A percentile compares a stretch with the other conserved stretches of the same genome.
Evolutionary conservation across 495 filamentous ascomycete species (phyloP).

Genomic region (Aspergillus heteromorphus): DNA sequence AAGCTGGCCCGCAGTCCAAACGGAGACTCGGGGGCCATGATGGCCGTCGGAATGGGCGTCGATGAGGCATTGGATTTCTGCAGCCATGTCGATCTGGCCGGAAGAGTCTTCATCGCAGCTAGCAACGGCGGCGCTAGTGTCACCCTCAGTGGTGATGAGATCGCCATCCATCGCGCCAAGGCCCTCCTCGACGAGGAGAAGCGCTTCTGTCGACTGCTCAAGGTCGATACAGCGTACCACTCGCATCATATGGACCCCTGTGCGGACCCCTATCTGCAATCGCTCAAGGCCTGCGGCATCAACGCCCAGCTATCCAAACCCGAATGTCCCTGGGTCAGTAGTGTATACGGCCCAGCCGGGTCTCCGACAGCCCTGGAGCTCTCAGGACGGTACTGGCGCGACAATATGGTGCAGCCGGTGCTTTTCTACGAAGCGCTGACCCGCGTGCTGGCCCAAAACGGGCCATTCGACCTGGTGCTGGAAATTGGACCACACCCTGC

Average conservation of each 20-base stretch:
- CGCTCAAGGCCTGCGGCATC: constrained; percentile 6
- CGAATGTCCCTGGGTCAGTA: not conserved
- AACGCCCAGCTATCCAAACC: not conserved
- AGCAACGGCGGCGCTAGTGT: constrained; percentile 33
- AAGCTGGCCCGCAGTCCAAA: not conserved
- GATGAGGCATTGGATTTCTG: constrained; percentile 41
- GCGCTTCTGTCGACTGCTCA: constrained; percentile 46
- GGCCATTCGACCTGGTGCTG: constrained; percentile 24
- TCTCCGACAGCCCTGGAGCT: constrained; percentile 17
- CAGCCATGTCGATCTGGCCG: constrained; percentile 17
- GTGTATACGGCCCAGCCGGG: no score
- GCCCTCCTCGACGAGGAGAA: constrained; percentile 37
- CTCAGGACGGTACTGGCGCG: constrained; percentile 6
- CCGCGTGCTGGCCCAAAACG: not conserved
- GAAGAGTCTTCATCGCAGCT: constrained; percentile 22
- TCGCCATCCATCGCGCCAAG: constrained; percentile 31
- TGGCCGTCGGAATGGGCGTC: constrained; percentile 42
- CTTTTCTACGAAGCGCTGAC: constrained; percentile 5
- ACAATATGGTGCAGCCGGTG: constrained; percentile 11
- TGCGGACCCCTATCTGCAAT: constrained; percentile 9
- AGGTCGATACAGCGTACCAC: constrained; percentile 51
- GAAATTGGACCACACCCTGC: constrained; percentile 56
- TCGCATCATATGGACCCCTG: constrained; percentile 39
- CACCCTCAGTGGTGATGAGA: constrained; percentile 36
- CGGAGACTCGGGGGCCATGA: constrained; percentile 42